Evolutionary conservation across 1,284 basidiomycete genomes (phyloP), one percentile per base, ranked within the genome.

Genomic region (Cryptococcus wingfieldii): DNA sequence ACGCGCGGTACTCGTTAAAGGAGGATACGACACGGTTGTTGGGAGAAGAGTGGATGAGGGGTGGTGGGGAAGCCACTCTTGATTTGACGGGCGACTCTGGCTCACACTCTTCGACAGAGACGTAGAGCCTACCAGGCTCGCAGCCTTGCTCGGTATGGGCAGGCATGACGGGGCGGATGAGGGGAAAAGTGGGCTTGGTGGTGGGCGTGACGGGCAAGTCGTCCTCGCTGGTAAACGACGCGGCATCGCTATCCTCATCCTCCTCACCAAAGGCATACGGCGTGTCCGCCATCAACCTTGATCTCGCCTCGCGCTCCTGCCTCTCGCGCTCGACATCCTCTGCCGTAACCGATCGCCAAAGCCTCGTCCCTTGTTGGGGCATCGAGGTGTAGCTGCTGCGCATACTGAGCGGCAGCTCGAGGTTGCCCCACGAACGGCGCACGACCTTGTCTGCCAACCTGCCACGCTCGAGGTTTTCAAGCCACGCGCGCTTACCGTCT

Each of bases 401-500:
- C 9, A 38, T 27, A n/a, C 49, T 44, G 23, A 27, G 18, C 2
- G 51, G 53, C 23, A 67, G 57, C 25, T 63, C 51, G 8, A 67
- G 65, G 58, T 72, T 71, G 38, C 65, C 67, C 59, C 63, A 73
- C 16, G 74, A 72, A 18, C 69, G 62, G 51, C 73, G 62, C 5
- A 69, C 53, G 1, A 70, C 69, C 60, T 63, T 69, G 52, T 76
- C 73, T 27, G 63, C 69, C 34, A 64, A 59, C 41, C 69, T 62
- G 31, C 66, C 64, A 12, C 68, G 57, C 51, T 77, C 76, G 14
- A 75, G 54, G 27, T 62, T 58, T 53, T 76, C 73, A n/a, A 75
- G 62, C 71, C 70, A 75, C 42, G 53, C 45, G 51, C 76, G 62
- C 60, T 74, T 76, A 54, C 66, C 67, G 60, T 77, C 71, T 51